Evolutionary conservation across 2,329 filamentous ascomycete genomes (phyloP).

Genomic region (Metarhizium rileyi): DNA sequence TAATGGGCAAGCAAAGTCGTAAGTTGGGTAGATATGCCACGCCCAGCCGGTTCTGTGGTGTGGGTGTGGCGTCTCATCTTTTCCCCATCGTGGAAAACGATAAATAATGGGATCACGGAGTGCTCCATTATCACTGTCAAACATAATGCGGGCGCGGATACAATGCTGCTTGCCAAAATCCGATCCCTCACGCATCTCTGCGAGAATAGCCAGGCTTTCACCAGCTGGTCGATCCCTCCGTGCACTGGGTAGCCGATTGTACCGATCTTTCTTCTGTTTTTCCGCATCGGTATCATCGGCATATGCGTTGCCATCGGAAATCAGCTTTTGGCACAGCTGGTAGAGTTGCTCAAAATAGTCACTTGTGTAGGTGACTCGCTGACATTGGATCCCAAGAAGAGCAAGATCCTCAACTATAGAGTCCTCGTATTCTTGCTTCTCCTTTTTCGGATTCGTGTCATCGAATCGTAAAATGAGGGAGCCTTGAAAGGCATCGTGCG

Average conservation of each 20-base stretch:
- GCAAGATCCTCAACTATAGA: slow-evolving; percentile 77
- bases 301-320: slow-evolving; percentile 74
- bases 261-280: slow-evolving; percentile 69
- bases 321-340: slow-evolving; percentile 65
- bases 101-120: slow-evolving; percentile 96
- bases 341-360: slow-evolving; percentile 86
- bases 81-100: slow-evolving; percentile 39
- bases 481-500: slow-evolving; percentile 79
- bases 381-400: slow-evolving; percentile 75
- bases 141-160: slow-evolving; percentile 86
- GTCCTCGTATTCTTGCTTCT: slow-evolving; percentile 86
- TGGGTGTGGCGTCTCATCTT: slow-evolving; percentile 48
- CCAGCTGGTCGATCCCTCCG: slow-evolving; percentile 69
- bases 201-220: slow-evolving; percentile 76
- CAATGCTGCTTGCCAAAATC: slow-evolving; percentile 75
- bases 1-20: slow-evolving; percentile 76
- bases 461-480: slow-evolving; percentile 80
- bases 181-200: slow-evolving; percentile 83
- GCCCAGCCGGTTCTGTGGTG: slow-evolving; percentile 70
- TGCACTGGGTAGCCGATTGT: slow-evolving; percentile 54
- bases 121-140: slow-evolving; percentile 86
- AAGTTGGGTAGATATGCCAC: slow-evolving; percentile 82
- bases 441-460: slow-evolving; percentile 87
- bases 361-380: slow-evolving; percentile 71
- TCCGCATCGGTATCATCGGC: slow-evolving; percentile 82